A percentile compares a stretch with the other conserved stretches of the same genome.
Evolutionary conservation across 2,329 filamentous ascomycete species (phyloP).

Genomic region (Apiospora phragmitis): DNA sequence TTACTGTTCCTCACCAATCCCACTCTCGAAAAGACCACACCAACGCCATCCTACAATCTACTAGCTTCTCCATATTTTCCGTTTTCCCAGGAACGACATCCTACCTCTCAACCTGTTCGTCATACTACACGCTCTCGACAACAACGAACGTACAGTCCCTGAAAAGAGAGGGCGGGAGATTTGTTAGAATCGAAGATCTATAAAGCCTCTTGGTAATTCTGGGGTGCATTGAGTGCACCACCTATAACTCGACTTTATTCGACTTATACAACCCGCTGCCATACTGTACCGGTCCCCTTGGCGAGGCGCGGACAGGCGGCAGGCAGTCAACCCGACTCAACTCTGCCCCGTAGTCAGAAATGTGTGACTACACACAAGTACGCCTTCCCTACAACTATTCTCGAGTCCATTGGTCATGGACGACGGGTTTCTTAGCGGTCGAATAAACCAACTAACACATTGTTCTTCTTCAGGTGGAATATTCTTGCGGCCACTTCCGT

Average conservation of each 20-base stretch:
- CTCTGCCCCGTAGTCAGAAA: slow-evolving; percentile 16
- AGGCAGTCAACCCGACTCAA: neutral
- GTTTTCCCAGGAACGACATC: neutral
- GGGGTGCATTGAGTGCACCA: slow-evolving; percentile 6
- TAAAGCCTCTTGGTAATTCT: neutral
- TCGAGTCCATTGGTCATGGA: neutral
- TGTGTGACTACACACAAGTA: slow-evolving; percentile 37
- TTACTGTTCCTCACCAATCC: neutral
- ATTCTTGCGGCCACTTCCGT: slow-evolving; percentile 33
- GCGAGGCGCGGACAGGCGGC: slow-evolving; percentile 1
- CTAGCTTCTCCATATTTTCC: neutral
- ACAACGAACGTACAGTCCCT: neutral
- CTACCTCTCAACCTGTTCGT: neutral
- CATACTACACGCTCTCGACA: neutral
- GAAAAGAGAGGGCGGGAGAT: neutral
- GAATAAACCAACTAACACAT: neutral
- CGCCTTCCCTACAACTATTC: neutral
- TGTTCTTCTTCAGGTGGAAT: slow-evolving; percentile 27
- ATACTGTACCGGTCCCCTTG: neutral
- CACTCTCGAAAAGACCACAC: neutral
- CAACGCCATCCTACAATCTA: neutral
- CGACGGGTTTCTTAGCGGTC: too few relatives aligned
- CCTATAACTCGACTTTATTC: neutral
- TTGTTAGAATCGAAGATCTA: neutral
- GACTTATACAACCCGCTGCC: neutral